Conservation (phyloP, 163 green algal species). For the Chlamydomonas reinhardtii region DNA sequence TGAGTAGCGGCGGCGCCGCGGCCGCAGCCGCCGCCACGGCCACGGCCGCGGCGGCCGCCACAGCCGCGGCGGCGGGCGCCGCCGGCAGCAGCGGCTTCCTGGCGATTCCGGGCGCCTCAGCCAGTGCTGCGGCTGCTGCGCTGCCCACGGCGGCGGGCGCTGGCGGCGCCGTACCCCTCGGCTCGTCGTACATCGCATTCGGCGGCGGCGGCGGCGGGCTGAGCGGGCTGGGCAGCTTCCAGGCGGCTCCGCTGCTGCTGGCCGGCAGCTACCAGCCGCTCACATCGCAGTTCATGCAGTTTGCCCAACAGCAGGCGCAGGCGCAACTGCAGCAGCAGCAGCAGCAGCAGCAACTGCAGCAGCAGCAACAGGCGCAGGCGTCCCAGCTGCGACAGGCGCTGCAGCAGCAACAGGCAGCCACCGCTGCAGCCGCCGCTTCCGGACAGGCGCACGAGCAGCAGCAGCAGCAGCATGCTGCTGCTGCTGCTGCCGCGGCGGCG, state of each 20-base stretch:
- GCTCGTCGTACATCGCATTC: constrained; percentile 12
- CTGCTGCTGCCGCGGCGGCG: not conserved
- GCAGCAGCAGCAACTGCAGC: not conserved
- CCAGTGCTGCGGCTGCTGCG: not conserved
- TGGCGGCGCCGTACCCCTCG: no score
- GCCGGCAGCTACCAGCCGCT: constrained; percentile 46
- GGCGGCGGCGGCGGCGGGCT: not conserved
- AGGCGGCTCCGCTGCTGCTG: constrained; percentile 20
- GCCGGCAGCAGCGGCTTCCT: not conserved
- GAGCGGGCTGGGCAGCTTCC: constrained; percentile 6
- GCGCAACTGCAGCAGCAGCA: not conserved
- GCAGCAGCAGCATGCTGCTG: not conserved
- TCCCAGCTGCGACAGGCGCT: not conserved
- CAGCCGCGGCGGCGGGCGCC: not conserved
- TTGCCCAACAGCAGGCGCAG: not conserved
- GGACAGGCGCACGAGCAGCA: not conserved
- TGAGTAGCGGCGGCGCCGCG: not conserved
- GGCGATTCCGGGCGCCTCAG: not conserved
- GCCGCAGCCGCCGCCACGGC: not conserved
- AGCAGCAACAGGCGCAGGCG: not conserved
- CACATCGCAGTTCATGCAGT: constrained; percentile 6
- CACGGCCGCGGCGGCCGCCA: not conserved
- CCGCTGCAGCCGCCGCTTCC: not conserved
- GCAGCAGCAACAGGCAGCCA: not conserved
- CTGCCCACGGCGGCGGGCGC: not conserved